These are phyloP conservation scores for Teunomyces funiuensis DNA, from an alignment of 805 yeast species.

Conservation along the genomic window DNA sequence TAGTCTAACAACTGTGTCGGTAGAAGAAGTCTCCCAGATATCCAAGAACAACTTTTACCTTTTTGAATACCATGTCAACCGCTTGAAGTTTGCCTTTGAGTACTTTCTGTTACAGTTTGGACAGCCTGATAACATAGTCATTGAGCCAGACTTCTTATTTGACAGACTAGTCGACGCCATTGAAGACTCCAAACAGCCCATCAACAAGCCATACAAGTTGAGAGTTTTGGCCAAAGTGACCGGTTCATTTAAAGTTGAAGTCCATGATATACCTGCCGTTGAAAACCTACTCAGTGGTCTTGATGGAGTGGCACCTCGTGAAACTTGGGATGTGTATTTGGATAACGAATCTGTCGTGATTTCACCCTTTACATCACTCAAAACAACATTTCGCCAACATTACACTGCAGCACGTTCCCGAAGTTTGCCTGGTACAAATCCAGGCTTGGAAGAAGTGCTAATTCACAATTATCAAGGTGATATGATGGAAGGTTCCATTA, in stretches of 20 bases:
- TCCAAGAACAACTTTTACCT: slow-evolving; percentile 51
- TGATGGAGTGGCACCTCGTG: neutral
- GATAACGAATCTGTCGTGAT: slow-evolving; percentile 53
- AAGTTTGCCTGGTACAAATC: slow-evolving; percentile 35
- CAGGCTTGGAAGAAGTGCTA: slow-evolving; percentile 66
- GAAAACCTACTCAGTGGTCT: slow-evolving; percentile 33
- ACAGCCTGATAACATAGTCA: slow-evolving; percentile 45
- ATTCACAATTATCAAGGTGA: slow-evolving; percentile 54
- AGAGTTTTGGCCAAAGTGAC: slow-evolving; percentile 29
- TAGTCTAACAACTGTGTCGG: slow-evolving; percentile 30
- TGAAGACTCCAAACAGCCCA: slow-evolving; percentile 18
- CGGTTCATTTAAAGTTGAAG: slow-evolving; percentile 32
- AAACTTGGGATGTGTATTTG: slow-evolving; percentile 59
- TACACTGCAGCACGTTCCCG: slow-evolving; percentile 65
- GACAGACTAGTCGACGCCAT: slow-evolving; percentile 28
- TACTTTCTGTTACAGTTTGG: slow-evolving; percentile 44
- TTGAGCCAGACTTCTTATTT: slow-evolving; percentile 43
- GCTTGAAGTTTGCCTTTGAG: slow-evolving; percentile 53
- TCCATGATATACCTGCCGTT: slow-evolving; percentile 27
- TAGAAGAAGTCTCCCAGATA: slow-evolving; percentile 25
- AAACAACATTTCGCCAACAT: slow-evolving; percentile 71
- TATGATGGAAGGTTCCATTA: slow-evolving; percentile 78
- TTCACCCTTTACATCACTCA: slow-evolving; percentile 82
- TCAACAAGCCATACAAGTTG: slow-evolving; percentile 30
- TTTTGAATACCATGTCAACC: slow-evolving; percentile 59